These are phyloP conservation scores for Arthrobotrys megalospora DNA, from an alignment of 2,329 filamentous ascomycete genomes.

Conservation along the genomic window DNA sequence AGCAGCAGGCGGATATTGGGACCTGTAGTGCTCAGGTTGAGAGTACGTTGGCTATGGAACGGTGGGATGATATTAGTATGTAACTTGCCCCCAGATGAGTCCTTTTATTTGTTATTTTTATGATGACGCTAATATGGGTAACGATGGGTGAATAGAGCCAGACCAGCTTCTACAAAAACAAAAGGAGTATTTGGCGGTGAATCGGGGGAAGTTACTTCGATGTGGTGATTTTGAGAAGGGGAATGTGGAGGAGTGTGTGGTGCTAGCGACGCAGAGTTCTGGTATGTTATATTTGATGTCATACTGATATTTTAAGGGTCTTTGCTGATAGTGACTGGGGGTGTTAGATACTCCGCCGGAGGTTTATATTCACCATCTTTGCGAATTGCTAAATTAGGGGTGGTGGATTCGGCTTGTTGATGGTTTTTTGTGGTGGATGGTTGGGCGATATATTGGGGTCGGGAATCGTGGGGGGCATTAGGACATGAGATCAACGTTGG, in stretches of 20 bases:
- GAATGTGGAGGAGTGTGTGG: conserved; percentile 22
- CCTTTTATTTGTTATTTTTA: not conserved
- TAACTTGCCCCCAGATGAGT: not conserved
- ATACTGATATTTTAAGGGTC: not conserved
- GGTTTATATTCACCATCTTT: conserved; percentile 46
- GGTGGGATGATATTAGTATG: conserved; percentile 37
- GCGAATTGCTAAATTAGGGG: conserved; percentile 33
- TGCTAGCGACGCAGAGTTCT: conserved; percentile 2
- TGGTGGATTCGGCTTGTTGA: too few relatives aligned
- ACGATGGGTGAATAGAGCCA: conserved; percentile 11
- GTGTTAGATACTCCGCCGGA: conserved; percentile 21
- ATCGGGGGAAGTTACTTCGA: conserved; percentile 17
- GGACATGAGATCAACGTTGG: too few relatives aligned
- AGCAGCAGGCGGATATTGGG: conserved; percentile 1
- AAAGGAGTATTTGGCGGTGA: conserved; percentile 36
- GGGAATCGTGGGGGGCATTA: too few relatives aligned
- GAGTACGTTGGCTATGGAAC: conserved; percentile 11
- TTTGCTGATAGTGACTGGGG: not conserved
- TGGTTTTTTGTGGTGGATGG: not conserved
- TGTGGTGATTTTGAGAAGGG: conserved; percentile 41
- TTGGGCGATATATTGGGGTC: too few relatives aligned
- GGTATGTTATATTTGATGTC: conserved; percentile 6
- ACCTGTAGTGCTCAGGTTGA: conserved; percentile 45
- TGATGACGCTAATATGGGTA: not conserved
- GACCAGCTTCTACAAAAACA: conserved; percentile 28